Base-by-base conservation (phyloP, 371 early-diverging fungal species). In the Mortierella sp. region DNA sequence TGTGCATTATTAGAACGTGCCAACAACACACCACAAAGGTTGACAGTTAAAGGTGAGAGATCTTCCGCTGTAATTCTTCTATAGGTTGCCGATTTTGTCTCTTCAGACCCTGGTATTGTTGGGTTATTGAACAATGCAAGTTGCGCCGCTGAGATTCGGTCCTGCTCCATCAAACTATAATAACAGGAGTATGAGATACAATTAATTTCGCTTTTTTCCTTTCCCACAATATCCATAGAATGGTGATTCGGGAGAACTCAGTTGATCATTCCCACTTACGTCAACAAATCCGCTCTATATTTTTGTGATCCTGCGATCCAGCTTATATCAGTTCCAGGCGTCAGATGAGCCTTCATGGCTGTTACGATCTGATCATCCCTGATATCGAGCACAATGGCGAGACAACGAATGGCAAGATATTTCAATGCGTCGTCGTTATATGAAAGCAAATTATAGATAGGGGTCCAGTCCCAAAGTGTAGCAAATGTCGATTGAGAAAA, bases 1-100 rank as follows among this genome's bases (percentile, higher is more conserved):
- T 78, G 63, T 39, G 61, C 45, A 62, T 66, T 62, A 22, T 65
- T 64, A 3, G 71, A 70, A 45, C 72, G 66, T 40, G 75, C 28
- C 77, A 93, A 67, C 14, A 93, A 75, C 0, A 93, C 89, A 37
- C 93, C 92, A 70, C 93, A 93, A 24, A 94, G 62, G 70, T 93
- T 88, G 63, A 87, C 89, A 8, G 89, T 90, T 5, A 90, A 72
- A 22, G 88, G 78, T 28, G 88, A 88, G 45, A 92, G 83, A 71
- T 91, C 91, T 14, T 68, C 64, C 3, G 83, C 78, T 10, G 79
- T 73, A 20, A 91, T 75, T 26, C 51, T 70, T 8, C 75, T 74
- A 37, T 58, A 62, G 30, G 40, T 28, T 22, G 43, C 32, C 24
- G 37, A 11, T 20, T 40, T 26, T 24, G 24, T n/a, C 22, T 60